Evolutionary conservation across 2,329 filamentous ascomycete species (phyloP).

Genomic region (Dothideomycetidae sp.): DNA sequence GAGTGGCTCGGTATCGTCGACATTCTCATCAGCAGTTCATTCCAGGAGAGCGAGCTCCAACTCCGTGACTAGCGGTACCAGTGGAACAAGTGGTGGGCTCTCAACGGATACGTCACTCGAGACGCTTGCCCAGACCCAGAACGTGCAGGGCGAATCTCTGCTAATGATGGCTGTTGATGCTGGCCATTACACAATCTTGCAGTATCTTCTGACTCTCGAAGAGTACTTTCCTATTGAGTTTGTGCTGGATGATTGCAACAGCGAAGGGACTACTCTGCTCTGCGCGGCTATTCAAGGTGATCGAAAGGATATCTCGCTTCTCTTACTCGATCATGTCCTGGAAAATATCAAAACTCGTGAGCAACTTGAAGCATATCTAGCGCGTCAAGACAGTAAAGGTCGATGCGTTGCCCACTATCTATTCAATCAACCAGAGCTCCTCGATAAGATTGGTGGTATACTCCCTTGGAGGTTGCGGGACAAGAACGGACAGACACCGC

Average conservation of each 20-base stretch:
- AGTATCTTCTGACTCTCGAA: conserved; percentile 62
- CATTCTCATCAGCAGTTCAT: conserved; percentile 53
- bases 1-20: conserved; percentile 77
- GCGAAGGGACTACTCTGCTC: conserved; percentile 76
- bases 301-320: conserved; percentile 57
- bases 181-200: conserved; percentile 55
- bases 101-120: conserved; percentile 82
- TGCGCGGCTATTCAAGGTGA: conserved; percentile 83
- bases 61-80: conserved; percentile 45
- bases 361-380: conserved; percentile 53
- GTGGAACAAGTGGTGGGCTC: conserved; percentile 32
- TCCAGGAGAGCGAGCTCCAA: conserved; percentile 68
- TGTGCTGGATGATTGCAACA: conserved; percentile 72
- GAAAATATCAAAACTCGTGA: conserved; percentile 38
- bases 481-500: conserved; percentile 92
- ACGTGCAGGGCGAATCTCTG: conserved; percentile 62
- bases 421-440: conserved; percentile 76
- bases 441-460: conserved; percentile 58
- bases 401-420: conserved; percentile 90
- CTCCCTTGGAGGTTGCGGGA: conserved; percentile 84
- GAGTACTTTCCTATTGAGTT: conserved; percentile 59
- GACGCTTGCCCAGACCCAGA: conserved; percentile 57
- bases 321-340: conserved; percentile 58
- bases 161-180: conserved; percentile 43
- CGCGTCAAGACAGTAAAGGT: conserved; percentile 66